Conservation (phyloP, 495 filamentous ascomycete genomes). For the Pseudoneurospora amorphoporcata region DNA sequence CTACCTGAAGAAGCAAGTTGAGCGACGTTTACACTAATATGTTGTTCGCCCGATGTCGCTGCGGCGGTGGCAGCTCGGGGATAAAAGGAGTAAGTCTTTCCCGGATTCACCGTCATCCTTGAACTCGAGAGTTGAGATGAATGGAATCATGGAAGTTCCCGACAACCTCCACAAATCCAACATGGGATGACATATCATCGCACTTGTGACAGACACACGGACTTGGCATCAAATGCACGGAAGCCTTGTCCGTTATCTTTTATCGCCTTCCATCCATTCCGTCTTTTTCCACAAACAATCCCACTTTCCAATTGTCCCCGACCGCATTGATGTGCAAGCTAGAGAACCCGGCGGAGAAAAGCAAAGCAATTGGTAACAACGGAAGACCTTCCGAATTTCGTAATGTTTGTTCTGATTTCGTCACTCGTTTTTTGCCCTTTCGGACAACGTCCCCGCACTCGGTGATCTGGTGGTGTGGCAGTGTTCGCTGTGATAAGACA, state of each 20-base stretch:
- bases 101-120: not conserved
- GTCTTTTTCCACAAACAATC: not conserved
- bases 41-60: not conserved
- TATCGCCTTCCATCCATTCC: not conserved
- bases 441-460: not conserved
- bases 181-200: not conserved
- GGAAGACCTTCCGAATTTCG: not conserved
- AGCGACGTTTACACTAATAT: not conserved
- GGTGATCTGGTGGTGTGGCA: not conserved
- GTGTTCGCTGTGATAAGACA: not conserved
- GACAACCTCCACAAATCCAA: not conserved
- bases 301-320: not conserved
- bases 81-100: not conserved
- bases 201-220: not conserved
- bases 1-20: not conserved
- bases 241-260: not conserved
- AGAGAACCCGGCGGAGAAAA: not conserved
- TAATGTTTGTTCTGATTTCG: not conserved
- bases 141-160: not conserved
- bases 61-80: not conserved
- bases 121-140: not conserved
- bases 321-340: not conserved
- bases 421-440: not conserved
- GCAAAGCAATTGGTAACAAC: not conserved
- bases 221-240: not conserved